Conservation (phyloP, 164 flowering plant species). For the Aristolochia fimbriata region DNA sequence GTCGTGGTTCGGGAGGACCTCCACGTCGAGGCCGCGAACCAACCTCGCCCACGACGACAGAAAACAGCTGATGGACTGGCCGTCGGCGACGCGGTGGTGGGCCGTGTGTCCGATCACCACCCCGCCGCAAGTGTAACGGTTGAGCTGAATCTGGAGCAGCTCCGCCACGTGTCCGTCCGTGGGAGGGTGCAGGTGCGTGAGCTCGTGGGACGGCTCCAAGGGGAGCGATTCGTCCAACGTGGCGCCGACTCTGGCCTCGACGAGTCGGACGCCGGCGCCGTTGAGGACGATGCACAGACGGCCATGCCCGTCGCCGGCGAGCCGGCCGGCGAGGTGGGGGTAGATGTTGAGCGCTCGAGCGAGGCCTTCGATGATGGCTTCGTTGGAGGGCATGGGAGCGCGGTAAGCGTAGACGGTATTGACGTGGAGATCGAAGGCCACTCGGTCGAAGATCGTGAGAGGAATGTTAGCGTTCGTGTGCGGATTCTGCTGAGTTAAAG, state of each 20-base stretch:
- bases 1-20: slow-evolving; percentile 3
- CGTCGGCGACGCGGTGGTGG: slow-evolving; percentile 9
- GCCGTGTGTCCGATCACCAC: slow-evolving; percentile 5
- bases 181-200: slow-evolving; percentile 8
- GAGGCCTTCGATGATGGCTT: slow-evolving; percentile 7
- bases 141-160: slow-evolving; percentile 11
- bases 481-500: not conserved
- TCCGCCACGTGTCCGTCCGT: slow-evolving; percentile 5
- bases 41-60: slow-evolving; percentile 4
- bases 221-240: slow-evolving; percentile 6
- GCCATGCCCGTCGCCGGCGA: not conserved
- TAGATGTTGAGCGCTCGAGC: slow-evolving; percentile 5
- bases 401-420: slow-evolving; percentile 1
- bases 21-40: not conserved
- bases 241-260: slow-evolving; percentile 4
- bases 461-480: slow-evolving; percentile 1
- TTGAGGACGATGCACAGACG: slow-evolving; percentile 5
- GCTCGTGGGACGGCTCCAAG: slow-evolving; percentile 1
- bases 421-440: slow-evolving; percentile 7
- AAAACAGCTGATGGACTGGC: slow-evolving; percentile 10
- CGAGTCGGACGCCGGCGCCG: slow-evolving; percentile 10
- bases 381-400: slow-evolving; percentile 7
- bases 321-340: slow-evolving; percentile 11
- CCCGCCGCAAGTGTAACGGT: slow-evolving; percentile 9
- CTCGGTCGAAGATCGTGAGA: slow-evolving; percentile 11